Evolutionary conservation across 805 yeast species (phyloP), one percentile per base, ranked within the genome.

Genomic region (Yarrowia alimentaria): DNA sequence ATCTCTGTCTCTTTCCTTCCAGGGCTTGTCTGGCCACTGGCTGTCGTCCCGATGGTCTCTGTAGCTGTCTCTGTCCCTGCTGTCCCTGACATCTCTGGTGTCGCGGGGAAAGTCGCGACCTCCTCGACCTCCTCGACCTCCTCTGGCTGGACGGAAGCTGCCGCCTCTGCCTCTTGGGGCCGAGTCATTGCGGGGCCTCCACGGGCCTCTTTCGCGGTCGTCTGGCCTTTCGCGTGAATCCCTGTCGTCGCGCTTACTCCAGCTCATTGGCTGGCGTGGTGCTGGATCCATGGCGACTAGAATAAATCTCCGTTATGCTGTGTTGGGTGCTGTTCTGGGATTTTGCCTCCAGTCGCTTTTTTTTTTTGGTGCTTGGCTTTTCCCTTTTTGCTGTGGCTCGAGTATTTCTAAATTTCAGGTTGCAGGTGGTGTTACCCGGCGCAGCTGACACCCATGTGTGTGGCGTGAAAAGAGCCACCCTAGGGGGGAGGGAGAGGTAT

Each of bases 281-380:
- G 43, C 25, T 8, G 43, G n/a, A 17, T 37, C 43, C 43, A 37
- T 37, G n/a, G n/a, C n/a, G n/a, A n/a, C n/a, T n/a, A n/a, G n/a
- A n/a, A n/a, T n/a, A n/a, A n/a, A n/a, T n/a, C n/a, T n/a, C n/a
- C n/a, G n/a, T n/a, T n/a, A n/a, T n/a, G 30, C 17, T 25, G 16
- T 12, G 30, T 5, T 7, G 16, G 30, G 16, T 12, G 30, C 13
- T 14, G 42, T 12, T 12, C 16, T 10, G 5, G 22, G 11, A 6
- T 35, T 35, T 21, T 35, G 42, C 42, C 30, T 35, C 42, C 12
- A 37, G 20, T n/a, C n/a, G n/a, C 43, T 37, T 37, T 37, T 37
- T 37, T 37, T n/a, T n/a, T n/a, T n/a, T n/a, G n/a, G n/a, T n/a
- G n/a, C n/a, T n/a, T n/a, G n/a, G n/a, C n/a, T n/a, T n/a, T n/a